Evolutionary conservation across 1,284 basidiomycete genomes (phyloP), one percentile per base, ranked within the genome.

Genomic region (Sanghuangporus weigelae): DNA sequence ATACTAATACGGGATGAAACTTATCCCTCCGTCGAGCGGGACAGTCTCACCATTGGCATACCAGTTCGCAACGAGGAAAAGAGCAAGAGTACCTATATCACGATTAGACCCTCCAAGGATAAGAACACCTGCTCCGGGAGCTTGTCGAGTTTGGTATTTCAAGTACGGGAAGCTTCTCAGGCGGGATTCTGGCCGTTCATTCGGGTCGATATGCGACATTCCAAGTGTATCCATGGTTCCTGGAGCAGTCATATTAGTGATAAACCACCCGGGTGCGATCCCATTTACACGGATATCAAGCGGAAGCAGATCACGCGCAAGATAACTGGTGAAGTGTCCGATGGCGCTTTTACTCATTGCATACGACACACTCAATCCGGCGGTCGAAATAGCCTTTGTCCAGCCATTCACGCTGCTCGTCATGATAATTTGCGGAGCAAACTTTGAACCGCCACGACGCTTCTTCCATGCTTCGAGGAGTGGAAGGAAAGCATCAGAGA

Each of bases 341-440:
- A 82, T 76, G 0, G 81, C 80, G 38, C 79, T 78, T 70, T 83
- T 83, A 42, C 80, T 81, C 71, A 76, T 81, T 63, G 78, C 69
- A 69, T 83, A 82, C 4, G 81, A 79, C 70, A 78, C 81, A 10
- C 76, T 77, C 48, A 65, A 67, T 6, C 78, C 78, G 2, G 72
- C 67, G 0, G 80, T 80, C 7, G 74, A 73, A 1, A 77, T 71
- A 67, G 82, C 81, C 77, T 83, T 82, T 19, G 80, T 79, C 81
- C 80, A 83, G 0, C 80, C 81, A 67, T 81, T 82, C 79, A 82
- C 80, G 60, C 79, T 81, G 58, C 77, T 79, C 1, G 81, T 83
- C 78, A 82, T 82, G 53, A 82, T 71, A 31, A 83, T 71, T 68
- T 81, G 80, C 1, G 81, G 80, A 0, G 75, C 78, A 67, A 81